A percentile compares a stretch with the other conserved stretches of the same genome.
Conservation (phyloP, 192 early-diverging fungal species). For the Rhizoclosmatium sp. region DNA sequence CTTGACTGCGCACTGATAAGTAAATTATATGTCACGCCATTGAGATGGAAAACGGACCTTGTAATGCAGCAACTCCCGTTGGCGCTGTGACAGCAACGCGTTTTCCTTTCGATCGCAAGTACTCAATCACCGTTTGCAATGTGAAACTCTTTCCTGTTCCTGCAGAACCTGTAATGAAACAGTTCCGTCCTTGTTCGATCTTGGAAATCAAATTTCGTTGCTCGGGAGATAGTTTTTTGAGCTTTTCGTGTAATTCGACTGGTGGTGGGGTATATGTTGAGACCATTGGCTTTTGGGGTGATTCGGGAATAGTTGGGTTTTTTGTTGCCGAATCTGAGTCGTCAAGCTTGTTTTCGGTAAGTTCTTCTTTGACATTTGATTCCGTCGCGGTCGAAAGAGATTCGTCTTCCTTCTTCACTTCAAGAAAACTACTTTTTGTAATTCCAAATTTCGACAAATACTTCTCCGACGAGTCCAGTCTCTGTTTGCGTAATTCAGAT, state of each 20-base stretch:
- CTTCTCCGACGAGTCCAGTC: not conserved
- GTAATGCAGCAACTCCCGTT: constrained; percentile 32
- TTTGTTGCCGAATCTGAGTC: not conserved
- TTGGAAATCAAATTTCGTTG: not conserved
- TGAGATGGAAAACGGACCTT: constrained; percentile 16
- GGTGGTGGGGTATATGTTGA: not conserved
- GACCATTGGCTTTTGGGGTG: not conserved
- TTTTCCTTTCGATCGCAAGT: not conserved
- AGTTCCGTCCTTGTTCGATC: not conserved
- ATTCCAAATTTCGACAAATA: not conserved
- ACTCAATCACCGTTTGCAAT: constrained; percentile 8
- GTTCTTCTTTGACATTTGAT: too few species aligned
- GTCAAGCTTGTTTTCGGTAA: too few species aligned
- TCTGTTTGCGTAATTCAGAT: not conserved
- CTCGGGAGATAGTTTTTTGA: constrained; percentile 3
- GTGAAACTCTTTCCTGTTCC: constrained; percentile 17
- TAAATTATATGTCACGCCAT: not conserved
- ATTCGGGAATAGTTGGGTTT: not conserved
- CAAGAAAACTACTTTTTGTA: not conserved
- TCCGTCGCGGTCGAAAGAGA: too few species aligned
- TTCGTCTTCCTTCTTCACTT: not conserved
- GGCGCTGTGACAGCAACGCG: constrained; percentile 26
- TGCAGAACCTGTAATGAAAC: constrained; percentile 6
- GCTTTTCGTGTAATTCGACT: not conserved
- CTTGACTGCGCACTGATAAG: not conserved